phyloP scores from a whole-genome alignment of 768 basidiomycete genomes.

The Rhizopogon vulgaris region DNA sequence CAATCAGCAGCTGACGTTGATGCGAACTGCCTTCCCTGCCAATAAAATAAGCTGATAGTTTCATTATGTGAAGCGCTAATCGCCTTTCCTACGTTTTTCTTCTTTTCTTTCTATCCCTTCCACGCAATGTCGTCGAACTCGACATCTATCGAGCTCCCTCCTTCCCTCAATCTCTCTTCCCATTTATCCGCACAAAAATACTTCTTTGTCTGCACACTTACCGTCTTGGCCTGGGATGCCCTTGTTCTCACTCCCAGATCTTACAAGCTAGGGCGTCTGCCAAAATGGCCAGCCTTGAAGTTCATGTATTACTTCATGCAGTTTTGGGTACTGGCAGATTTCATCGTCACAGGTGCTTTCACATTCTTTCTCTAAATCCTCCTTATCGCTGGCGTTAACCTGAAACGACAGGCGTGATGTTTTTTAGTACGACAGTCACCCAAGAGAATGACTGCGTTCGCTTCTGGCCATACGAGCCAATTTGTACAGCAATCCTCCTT shows the following conservation, averaged over 20 bases:
- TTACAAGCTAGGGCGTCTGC: conserved; percentile 59
- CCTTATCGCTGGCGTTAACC: background rate
- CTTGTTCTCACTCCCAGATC: conserved; percentile 78
- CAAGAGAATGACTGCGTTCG: conserved; percentile 48
- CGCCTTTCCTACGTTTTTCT: background rate
- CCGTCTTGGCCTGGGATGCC: conserved; percentile 86
- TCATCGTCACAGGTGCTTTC: conserved; percentile 59
- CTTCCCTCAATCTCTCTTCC: conserved; percentile 66
- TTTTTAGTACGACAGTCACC: conserved; percentile 72
- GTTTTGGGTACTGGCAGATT: conserved; percentile 75
- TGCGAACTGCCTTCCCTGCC: conserved; percentile 15
- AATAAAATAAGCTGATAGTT: conserved; percentile 1
- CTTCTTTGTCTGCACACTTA: conserved; percentile 84
- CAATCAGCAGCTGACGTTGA: conserved; percentile 7
- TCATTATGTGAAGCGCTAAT: background rate
- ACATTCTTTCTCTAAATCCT: background rate
- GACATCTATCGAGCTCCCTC: conserved; percentile 36
- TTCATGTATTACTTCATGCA: conserved; percentile 69
- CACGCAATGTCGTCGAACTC: conserved; percentile 14
- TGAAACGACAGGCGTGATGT: conserved; percentile 58
- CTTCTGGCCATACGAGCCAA: conserved; percentile 84
- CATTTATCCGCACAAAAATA: conserved; percentile 85
- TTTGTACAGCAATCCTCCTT: conserved; percentile 75
- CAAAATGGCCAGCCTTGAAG: conserved; percentile 74
- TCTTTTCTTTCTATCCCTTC: background rate